These are phyloP conservation scores for Neurospora sp. DNA, from an alignment of 495 filamentous ascomycete species.

Conservation along the genomic window DNA sequence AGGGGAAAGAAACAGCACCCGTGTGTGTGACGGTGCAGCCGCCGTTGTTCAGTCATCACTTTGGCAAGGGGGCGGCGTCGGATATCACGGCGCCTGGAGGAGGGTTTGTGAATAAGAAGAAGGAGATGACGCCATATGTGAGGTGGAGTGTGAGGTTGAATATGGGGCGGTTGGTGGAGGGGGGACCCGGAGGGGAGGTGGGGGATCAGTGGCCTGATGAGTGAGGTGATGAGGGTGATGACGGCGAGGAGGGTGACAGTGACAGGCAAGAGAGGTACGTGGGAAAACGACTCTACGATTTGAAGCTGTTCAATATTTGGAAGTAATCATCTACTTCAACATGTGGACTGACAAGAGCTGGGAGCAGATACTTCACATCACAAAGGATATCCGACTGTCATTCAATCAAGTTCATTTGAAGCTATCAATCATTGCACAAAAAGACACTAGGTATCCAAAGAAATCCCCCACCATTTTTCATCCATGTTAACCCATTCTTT, in stretches of 20 bases:
- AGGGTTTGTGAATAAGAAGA: slow-evolving; percentile 29
- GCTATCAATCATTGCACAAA: neutral
- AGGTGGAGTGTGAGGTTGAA: slow-evolving; percentile 34
- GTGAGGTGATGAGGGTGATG: slow-evolving; percentile 2
- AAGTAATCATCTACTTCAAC: neutral
- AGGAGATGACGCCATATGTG: slow-evolving; percentile 36
- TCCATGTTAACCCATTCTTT: neutral
- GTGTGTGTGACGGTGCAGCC: slow-evolving; percentile 37
- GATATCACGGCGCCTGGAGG: slow-evolving; percentile 36
- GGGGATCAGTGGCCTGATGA: slow-evolving; percentile 35
- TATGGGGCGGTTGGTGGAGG: slow-evolving; percentile 25
- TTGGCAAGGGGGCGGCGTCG: slow-evolving; percentile 26
- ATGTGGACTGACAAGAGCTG: neutral
- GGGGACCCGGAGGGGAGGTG: slow-evolving; percentile 8
- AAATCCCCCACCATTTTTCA: neutral
- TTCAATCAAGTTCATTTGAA: neutral
- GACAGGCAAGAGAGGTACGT: neutral
- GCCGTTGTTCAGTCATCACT: slow-evolving; percentile 38
- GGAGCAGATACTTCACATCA: neutral
- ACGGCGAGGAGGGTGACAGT: neutral
- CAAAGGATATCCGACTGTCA: neutral
- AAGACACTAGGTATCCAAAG: neutral
- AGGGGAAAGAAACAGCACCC: slow-evolving; percentile 2
- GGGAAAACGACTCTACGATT: accelerated
- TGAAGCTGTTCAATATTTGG: neutral